Base-by-base conservation (phyloP, 108 stramenopile genomes). In the Poteriospumella lacustris region DNA sequence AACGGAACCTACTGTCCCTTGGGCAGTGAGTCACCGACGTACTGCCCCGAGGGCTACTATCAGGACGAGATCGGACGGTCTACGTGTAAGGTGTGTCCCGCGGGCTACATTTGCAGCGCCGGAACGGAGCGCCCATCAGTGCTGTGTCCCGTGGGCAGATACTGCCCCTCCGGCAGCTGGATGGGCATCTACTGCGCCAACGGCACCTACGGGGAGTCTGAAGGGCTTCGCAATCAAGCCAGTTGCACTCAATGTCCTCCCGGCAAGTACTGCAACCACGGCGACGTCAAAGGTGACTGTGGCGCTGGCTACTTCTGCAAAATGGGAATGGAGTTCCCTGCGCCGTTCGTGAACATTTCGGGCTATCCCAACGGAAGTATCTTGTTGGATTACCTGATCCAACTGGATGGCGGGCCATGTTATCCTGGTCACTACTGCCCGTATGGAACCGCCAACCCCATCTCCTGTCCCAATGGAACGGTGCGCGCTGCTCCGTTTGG, bases 391-490 rank as follows among this genome's bases (percentile, higher is more conserved):
- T 0, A 78, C 41, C 84, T 79, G 83, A 28, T 42, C 24, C 33
- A 12, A 3, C 59, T 59, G 28, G 75, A 84, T 39, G 78, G 42
- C 24, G 83, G 84, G 1, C 85, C 80, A 5, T 87, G 87, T 62
- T 83, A 83, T 0, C 77, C 87, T 0, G 87, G 87, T 0, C 85
- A 84, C 69, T 87, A 82, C 81, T 87, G 87, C 47, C 80, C 76
- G 19, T 33, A 42, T 1, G 86, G 80, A 12, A 82, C 84, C n/a
- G 60, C 39, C 19, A 78, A 80, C 38, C 82, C 85, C 2, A 1
- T 52, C 1, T 47, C 78, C 12, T 88, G 88, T 80, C 41, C 77
- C 42, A 85, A 87, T 43, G 83, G 76, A 40, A 87, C 85, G 38
- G 78, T 80, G 36, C 56, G 84, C 34, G 36, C 52, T 1, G 40